Base-by-base conservation (phyloP, 352 stramenopile genomes). In the Pythium phragmiticola region DNA sequence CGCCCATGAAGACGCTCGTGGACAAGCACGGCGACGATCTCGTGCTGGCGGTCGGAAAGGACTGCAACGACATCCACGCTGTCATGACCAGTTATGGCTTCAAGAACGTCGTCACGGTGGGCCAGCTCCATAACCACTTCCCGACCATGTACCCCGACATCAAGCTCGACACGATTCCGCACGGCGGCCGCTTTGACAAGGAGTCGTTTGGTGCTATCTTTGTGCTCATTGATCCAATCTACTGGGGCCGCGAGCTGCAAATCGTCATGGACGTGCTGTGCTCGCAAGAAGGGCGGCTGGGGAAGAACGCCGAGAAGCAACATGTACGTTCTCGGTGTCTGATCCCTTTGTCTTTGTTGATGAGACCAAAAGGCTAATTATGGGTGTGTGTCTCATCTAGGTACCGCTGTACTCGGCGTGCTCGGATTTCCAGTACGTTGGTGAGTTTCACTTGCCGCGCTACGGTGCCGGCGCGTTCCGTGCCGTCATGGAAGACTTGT, bases 361-460 rank as follows among this genome's bases (percentile, higher is more conserved):
- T 9, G 12, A 16, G 26, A 45, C 43, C 39, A 8, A 48, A 26
- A 12, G 42, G 1, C 8, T 46, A 4, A 12, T 48, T 66, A 7
- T 37, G 21, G 21, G 21, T 21, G 21, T 30, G 26, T 30, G 23
- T 30, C 19, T 62, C 26, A 17, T 14, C 16, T 46, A 88, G 60
- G 73, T 92, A 23, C 84, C 84, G 30, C 68, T 95, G 33, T 95
- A 93, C 70, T 95, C 84, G 53, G 82, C 86, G 56, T 95, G 86
- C 76, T 92, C 83, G 5, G 86, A 95, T 50, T 95, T 95, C 67
- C 84, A 95, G 66, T 95, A 95, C 62, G 84, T 95, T 13, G 84
- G 86, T 13, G 86, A 92, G 53, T 92, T 92, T 68, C 84, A 94
- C 59, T 67, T 92, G 49, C 86, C 86, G 21, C 82, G 86, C 19